These are phyloP conservation scores for Candida manassasensis DNA, from an alignment of 805 yeast species.

Conservation along the genomic window DNA sequence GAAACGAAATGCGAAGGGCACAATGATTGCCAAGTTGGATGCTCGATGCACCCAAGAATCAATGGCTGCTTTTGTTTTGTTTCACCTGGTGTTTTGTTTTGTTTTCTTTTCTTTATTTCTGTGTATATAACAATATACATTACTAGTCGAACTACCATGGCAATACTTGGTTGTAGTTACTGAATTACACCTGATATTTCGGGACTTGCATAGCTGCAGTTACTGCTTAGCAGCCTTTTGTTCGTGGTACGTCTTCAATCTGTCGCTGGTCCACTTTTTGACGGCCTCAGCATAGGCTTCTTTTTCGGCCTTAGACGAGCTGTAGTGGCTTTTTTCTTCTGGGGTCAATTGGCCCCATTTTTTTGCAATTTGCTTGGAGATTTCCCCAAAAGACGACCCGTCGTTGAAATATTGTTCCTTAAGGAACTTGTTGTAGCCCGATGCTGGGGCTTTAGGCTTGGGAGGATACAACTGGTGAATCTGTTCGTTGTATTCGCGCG, in stretches of 20 bases:
- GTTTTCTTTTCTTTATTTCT: too few species aligned
- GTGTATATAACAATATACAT: too few species aligned
- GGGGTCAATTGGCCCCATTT: constrained; percentile 29
- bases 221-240: too few species aligned
- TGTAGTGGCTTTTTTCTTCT: constrained; percentile 24
- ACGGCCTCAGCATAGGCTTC: constrained; percentile 17
- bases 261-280: constrained; percentile 27
- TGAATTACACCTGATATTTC: too few species aligned
- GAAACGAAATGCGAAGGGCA: too few species aligned
- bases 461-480: constrained; percentile 20
- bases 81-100: too few species aligned
- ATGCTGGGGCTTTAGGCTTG: constrained; percentile 30
- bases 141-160: too few species aligned
- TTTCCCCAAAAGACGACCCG: constrained; percentile 20
- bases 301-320: constrained; percentile 14
- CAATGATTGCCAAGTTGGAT: too few species aligned
- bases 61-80: too few species aligned
- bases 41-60: too few species aligned
- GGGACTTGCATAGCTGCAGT: too few species aligned
- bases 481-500: constrained; percentile 26
- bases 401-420: constrained; percentile 21
- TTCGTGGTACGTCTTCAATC: constrained; percentile 19
- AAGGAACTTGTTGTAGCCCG: constrained; percentile 27
- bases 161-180: too few species aligned
- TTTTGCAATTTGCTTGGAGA: constrained; percentile 20